Evolutionary conservation across 225 moss, liverwort and hornwort species (phyloP).

Genomic region (Lunularia cruciata): DNA sequence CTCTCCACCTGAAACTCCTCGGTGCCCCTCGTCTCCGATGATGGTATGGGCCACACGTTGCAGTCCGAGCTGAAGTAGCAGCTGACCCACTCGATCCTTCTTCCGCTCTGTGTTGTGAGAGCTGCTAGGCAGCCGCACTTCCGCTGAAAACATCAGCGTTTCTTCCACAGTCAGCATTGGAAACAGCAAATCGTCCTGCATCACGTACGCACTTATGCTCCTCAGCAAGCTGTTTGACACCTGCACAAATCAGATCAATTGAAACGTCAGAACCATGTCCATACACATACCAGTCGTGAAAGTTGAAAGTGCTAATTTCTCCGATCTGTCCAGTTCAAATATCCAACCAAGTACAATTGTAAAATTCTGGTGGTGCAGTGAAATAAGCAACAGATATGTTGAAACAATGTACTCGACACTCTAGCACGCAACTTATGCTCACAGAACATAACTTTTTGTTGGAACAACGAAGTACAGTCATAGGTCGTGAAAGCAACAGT

Average conservation of each 20-base stretch:
- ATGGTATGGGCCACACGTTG: slow-evolving; percentile 74
- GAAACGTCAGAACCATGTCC: background rate
- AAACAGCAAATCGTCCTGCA: slow-evolving; percentile 90
- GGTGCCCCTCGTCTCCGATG: slow-evolving; percentile 70
- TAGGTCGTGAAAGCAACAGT: too few relatives aligned
- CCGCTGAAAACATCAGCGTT: slow-evolving; percentile 80
- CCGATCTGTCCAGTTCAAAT: too few relatives aligned
- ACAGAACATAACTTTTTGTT: too few relatives aligned
- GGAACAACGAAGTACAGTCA: too few relatives aligned
- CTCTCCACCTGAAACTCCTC: slow-evolving; percentile 57
- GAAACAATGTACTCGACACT: too few relatives aligned
- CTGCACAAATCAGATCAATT: slow-evolving; percentile 28
- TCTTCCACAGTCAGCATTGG: slow-evolving; percentile 89
- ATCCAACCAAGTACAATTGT: too few relatives aligned
- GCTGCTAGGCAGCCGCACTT: slow-evolving; percentile 69
- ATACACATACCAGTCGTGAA: too few relatives aligned
- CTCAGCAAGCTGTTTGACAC: slow-evolving; percentile 45
- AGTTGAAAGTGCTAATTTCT: too few relatives aligned
- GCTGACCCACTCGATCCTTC: slow-evolving; percentile 56
- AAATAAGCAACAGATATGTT: too few relatives aligned
- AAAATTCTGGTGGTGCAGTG: too few relatives aligned
- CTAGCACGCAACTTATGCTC: too few relatives aligned
- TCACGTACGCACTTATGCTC: slow-evolving; percentile 68
- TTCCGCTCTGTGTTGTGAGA: slow-evolving; percentile 61
- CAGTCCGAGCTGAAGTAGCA: slow-evolving; percentile 76